These are phyloP conservation scores for Yamadazyma sp. DNA, from an alignment of 1,139 yeast species.

Conservation along the genomic window DNA sequence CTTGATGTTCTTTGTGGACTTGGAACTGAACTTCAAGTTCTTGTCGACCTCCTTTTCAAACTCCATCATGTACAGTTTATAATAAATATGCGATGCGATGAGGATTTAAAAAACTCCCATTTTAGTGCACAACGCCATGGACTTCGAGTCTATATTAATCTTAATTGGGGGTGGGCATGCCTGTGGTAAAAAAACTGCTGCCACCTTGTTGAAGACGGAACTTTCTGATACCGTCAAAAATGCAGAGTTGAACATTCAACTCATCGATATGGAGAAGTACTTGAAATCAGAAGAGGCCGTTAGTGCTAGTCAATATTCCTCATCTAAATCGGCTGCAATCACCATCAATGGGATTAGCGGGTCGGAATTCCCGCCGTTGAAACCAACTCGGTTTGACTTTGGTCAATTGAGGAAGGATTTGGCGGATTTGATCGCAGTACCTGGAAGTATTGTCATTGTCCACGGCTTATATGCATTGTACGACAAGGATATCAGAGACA, in stretches of 20 bases:
- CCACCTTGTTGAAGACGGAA: slow-evolving; percentile 29
- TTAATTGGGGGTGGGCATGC: slow-evolving; percentile 78
- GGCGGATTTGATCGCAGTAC: slow-evolving; percentile 20
- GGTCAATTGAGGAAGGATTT: slow-evolving; percentile 20
- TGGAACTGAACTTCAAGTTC: slow-evolving; percentile 17
- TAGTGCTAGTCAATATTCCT: slow-evolving; percentile 18
- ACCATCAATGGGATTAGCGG: slow-evolving; percentile 23
- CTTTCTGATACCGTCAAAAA: slow-evolving; percentile 16
- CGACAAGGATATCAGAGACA: slow-evolving; percentile 54
- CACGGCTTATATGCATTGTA: slow-evolving; percentile 83
- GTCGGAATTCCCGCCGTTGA: slow-evolving; percentile 22
- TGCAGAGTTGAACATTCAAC: slow-evolving; percentile 23
- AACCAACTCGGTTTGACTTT: slow-evolving; percentile 44
- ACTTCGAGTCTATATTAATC: slow-evolving; percentile 33
- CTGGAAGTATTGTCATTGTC: slow-evolving; percentile 47
- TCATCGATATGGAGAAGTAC: slow-evolving; percentile 43
- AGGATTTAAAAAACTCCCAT: slow-evolving; percentile 1
- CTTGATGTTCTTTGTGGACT: slow-evolving; percentile 55
- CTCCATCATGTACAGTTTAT: slow-evolving; percentile 5
- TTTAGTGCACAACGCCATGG: slow-evolving; percentile 7
- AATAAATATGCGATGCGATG: slow-evolving; percentile 3
- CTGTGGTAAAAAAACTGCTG: slow-evolving; percentile 56
- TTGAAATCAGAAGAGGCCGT: slow-evolving; percentile 15
- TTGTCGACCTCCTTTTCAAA: slow-evolving; percentile 15
- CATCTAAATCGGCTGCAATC: slow-evolving; percentile 32